Base-by-base conservation (phyloP, 1,139 yeast species). In the Magnusiomyces suaveolens region DNA sequence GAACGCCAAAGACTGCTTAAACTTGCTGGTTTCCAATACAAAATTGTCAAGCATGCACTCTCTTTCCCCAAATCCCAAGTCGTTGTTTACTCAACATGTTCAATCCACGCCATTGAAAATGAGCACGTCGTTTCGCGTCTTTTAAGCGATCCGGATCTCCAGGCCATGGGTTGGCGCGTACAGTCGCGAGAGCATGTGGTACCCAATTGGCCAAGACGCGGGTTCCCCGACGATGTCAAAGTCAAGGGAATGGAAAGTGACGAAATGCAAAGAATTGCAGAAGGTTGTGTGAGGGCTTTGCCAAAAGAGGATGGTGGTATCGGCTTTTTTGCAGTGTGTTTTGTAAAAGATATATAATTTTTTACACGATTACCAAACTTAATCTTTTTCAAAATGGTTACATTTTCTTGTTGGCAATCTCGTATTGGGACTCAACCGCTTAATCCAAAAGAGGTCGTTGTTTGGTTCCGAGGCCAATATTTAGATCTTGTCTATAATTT, bases 251-350 rank as follows among this genome's bases (percentile, higher is more conserved):
- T 69, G 2, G 10, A 67, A 69, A 1, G 78, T 77, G 54, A 74
- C 70, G 2, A 71, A 72, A 43, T 73, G 77, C n/a, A 72, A 74
- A 54, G 73, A 71, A 43, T 66, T 86, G 95, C 97, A 0, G 89
- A 84, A 1, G 92, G 95, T 0, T 88, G 97, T 69, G 83, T 92
- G 0, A 74, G 98, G 60, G 86, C 92, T 0, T 70, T 82, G 49
- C 96, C 97, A 0, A 84, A 81, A 60, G 84, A 79, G 54, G 97
- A 92, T 66, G 97, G 97, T 41, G 98, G 98, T 14, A 92, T 92
- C 62, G 98, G 98, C 0, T 92, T 92, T 66, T 92, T 92, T 71
- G 97, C 97, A 0, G 97, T 87, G 1, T 82, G 87, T 55, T 85
- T 86, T 66, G 79, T 82, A 51, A 71, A 76, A 59, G 60, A 46